These are phyloP conservation scores for Cladosporium sp. DNA, from an alignment of 2,329 filamentous ascomycete species.

Conservation along the genomic window DNA sequence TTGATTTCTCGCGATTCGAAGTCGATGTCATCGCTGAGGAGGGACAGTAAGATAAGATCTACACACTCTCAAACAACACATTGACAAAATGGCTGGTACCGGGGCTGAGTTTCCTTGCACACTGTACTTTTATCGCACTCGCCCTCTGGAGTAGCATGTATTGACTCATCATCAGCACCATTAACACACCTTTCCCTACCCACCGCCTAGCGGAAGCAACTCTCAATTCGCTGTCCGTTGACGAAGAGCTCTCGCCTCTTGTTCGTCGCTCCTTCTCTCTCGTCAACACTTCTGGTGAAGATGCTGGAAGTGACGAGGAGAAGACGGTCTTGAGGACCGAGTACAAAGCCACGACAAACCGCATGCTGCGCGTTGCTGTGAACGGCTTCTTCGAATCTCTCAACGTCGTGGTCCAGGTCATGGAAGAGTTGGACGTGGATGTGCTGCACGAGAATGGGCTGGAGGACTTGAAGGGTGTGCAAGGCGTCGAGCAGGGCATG, in stretches of 20 bases:
- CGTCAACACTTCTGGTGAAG: constrained; percentile 25
- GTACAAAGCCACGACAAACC: constrained; percentile 88
- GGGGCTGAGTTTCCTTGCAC: constrained; percentile 42
- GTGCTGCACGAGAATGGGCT: constrained; percentile 59
- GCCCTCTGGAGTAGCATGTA: neutral
- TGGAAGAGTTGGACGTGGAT: constrained; percentile 87
- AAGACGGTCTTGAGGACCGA: constrained; percentile 67
- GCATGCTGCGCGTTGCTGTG: constrained; percentile 93
- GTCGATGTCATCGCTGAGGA: constrained; percentile 4
- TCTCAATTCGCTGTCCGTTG: constrained; percentile 74
- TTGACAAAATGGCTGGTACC: constrained; percentile 20
- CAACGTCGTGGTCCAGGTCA: constrained; percentile 80
- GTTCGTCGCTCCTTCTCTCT: constrained; percentile 73
- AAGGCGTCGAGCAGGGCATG: constrained; percentile 43
- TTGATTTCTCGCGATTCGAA: neutral
- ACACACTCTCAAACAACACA: neutral
- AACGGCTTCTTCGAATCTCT: constrained; percentile 96
- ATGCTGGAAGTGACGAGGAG: constrained; percentile 36
- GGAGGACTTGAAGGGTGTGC: constrained; percentile 45
- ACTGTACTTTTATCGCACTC: constrained; percentile 36
- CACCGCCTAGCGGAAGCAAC: constrained; percentile 76
- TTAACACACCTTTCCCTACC: constrained; percentile 80
- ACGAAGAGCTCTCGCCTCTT: constrained; percentile 83
- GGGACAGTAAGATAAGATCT: neutral
- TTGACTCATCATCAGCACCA: constrained; percentile 55